Conservation (phyloP, 441 rosid genomes). For the Adansonia grandidieri region DNA sequence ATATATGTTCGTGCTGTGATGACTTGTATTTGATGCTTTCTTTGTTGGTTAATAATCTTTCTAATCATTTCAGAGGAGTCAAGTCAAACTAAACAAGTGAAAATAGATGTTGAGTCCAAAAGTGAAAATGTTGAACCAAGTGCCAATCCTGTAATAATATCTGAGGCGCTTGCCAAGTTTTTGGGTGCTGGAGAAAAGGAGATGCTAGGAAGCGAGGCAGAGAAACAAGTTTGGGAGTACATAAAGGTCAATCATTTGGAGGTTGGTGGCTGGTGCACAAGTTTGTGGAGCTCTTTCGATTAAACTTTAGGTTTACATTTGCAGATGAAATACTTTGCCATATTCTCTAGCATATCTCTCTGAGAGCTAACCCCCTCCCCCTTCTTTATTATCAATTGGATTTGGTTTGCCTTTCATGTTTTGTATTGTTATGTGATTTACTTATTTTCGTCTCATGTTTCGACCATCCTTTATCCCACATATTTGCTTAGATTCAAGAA, state of each 20-base stretch:
- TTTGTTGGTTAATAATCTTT: conserved; percentile 6
- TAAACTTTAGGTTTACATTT: background rate
- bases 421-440: background rate
- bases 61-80: conserved; percentile 60
- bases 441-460: background rate
- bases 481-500: background rate
- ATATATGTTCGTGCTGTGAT: conserved; percentile 1
- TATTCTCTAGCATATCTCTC: background rate
- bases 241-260: conserved; percentile 60
- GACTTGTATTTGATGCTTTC: conserved; percentile 26
- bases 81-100: conserved; percentile 61
- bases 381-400: conserved; percentile 4
- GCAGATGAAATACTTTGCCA: conserved; percentile 1
- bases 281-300: conserved; percentile 15
- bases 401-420: background rate
- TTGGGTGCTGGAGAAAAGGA: conserved; percentile 58
- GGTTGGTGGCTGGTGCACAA: conserved; percentile 39
- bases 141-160: conserved; percentile 47
- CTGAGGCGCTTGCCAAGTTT: conserved; percentile 70
- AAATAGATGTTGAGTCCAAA: conserved; percentile 59
- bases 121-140: conserved; percentile 46
- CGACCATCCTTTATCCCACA: background rate
- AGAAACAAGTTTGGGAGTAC: conserved; percentile 64
- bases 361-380: background rate
- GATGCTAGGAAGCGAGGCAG: conserved; percentile 56